Base-by-base conservation (phyloP, 2,329 filamentous ascomycete genomes). In the Capronia epimyces region DNA sequence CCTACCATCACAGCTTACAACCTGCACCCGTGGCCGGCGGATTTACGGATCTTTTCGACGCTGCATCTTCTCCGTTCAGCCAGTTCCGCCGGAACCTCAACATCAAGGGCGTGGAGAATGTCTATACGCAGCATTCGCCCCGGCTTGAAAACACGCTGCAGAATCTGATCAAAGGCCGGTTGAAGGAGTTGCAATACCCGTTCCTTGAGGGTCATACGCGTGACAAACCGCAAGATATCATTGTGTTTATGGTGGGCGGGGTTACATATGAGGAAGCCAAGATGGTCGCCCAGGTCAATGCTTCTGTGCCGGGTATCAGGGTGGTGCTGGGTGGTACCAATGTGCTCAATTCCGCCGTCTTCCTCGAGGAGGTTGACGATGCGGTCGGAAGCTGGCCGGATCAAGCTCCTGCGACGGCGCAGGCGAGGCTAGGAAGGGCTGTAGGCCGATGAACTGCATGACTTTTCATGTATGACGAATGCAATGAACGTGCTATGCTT, bases 221-320 rank as follows among this genome's bases (percentile, higher is more conserved):
- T 56, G 94, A 98, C 65, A 97, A 97, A 67, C 93, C 93, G 3
- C 93, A 98, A 67, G 94, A 98, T 66, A 86, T 98, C 34, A 81
- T 98, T 37, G 81, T 98, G 6, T 98, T 98, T 65, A 90, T 98
- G 64, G 77, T 96, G 20, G 93, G 93, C 4, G 93, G 93, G 2
- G 83, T 86, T 15, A 98, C 93, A 0, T 98, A 96, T 64, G 93
- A 98, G 68, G 93, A 98, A 69, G 90, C 93, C 4, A 96, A 95
- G 73, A 89, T 89, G 77, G 82, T 97, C 32, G 89, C 93, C n/a
- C 83, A 90, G 60, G 83, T 98, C 52, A 98, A 98, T 70, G 89
- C 89, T 15, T 88, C 85, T 50, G 87, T 87, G 9, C 90, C 90
- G 0, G 93, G 93, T 0, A 79, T 97, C 8, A 80, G 93, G 49